Evolutionary conservation across 768 basidiomycete genomes (phyloP).

Genomic region (Agaricus blazei): DNA sequence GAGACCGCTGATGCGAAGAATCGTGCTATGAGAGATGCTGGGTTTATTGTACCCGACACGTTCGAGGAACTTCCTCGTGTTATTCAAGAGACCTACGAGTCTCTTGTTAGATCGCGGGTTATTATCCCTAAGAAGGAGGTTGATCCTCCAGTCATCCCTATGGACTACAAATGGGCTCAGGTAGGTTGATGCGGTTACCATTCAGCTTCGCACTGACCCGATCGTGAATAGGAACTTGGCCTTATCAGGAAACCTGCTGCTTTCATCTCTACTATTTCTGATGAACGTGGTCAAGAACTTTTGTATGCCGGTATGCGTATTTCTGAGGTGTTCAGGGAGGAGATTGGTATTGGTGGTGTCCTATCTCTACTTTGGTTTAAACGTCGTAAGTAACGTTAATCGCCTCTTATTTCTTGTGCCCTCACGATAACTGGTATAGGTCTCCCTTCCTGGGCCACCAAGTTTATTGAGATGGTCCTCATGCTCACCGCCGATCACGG

Average conservation of each 20-base stretch:
- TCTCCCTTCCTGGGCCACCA: constrained; percentile 89
- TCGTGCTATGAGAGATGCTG: constrained; percentile 87
- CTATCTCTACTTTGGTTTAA: constrained; percentile 98
- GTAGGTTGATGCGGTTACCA: constrained; percentile 13
- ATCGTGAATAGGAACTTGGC: constrained; percentile 63
- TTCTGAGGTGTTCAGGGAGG: constrained; percentile 97
- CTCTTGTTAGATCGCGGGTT: constrained; percentile 62
- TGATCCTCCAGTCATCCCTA: constrained; percentile 95
- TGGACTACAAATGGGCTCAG: constrained; percentile 99
- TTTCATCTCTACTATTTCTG: constrained; percentile 98
- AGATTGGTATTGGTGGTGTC: constrained; percentile 96
- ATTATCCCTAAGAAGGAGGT: constrained; percentile 72
- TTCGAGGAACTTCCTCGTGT: constrained; percentile 93
- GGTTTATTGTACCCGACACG: constrained; percentile 95
- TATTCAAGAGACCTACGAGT: constrained; percentile 80
- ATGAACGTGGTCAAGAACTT: constrained; percentile 98
- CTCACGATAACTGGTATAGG: constrained; percentile 18
- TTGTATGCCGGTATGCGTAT: constrained; percentile 99
- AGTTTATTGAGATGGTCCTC: constrained; percentile 99
- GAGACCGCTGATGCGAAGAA: constrained; percentile 99
- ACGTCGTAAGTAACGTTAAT: constrained; percentile 47
- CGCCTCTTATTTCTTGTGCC: not conserved
- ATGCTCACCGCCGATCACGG: constrained; percentile 99
- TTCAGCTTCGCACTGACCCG: not conserved
- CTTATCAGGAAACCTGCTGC: constrained; percentile 98